Evolutionary conservation across 192 early-diverging fungal genomes (phyloP).

Genomic region (Spinellus fusiger): DNA sequence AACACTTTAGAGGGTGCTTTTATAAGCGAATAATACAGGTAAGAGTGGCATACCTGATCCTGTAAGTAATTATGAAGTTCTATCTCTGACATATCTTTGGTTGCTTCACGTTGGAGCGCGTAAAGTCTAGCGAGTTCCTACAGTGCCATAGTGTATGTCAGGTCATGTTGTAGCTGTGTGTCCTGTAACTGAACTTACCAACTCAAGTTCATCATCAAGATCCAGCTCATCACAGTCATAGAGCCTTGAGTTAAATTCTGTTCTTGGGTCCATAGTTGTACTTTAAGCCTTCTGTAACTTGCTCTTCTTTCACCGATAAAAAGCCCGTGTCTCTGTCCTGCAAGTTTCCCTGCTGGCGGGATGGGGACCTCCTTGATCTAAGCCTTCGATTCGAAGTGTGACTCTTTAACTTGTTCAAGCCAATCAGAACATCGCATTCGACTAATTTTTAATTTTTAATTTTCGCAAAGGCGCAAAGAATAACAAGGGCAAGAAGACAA

Average conservation of each 20-base stretch:
- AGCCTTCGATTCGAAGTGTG: not conserved
- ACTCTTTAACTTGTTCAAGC: not conserved
- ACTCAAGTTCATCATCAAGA: constrained; percentile 10
- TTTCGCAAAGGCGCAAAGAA: not conserved
- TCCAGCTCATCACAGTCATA: constrained; percentile 10
- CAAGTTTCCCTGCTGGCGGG: not conserved
- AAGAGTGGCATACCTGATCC: constrained; percentile 46
- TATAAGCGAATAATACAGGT: not conserved
- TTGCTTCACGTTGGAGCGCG: constrained; percentile 6
- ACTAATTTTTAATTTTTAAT: not conserved
- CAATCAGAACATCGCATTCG: not conserved
- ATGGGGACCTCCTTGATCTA: constrained; percentile 5
- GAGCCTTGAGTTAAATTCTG: constrained; percentile 4
- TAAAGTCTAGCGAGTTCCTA: constrained; percentile 22
- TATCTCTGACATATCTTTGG: constrained; percentile 35
- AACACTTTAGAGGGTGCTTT: not conserved
- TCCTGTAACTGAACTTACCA: constrained; percentile 4
- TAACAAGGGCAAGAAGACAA: not conserved
- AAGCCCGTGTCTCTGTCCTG: not conserved
- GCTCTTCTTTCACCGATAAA: not conserved
- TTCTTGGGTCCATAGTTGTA: not conserved
- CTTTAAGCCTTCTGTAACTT: not conserved
- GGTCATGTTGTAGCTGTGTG: not conserved
- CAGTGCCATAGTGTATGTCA: not conserved
- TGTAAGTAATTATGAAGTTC: constrained; percentile 59